Evolutionary conservation across 1,139 yeast genomes (phyloP).

Genomic region (Yamadazyma buinensis): DNA sequence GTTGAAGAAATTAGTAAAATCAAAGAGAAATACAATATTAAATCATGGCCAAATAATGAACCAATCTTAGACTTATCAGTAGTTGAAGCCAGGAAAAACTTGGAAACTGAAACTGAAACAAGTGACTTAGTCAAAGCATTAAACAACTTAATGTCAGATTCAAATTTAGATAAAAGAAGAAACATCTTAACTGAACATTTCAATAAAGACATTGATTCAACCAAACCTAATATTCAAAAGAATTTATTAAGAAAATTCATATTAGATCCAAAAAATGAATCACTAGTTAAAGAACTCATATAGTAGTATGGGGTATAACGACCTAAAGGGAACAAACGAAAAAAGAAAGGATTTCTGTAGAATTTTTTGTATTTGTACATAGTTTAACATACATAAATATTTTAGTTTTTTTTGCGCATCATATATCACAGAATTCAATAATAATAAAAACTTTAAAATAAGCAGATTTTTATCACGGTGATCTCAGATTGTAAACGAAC

Average conservation of each 20-base stretch:
- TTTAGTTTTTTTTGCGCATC: too few species aligned
- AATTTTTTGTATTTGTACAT: too few species aligned
- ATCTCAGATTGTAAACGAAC: too few species aligned
- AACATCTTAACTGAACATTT: conserved; percentile 24
- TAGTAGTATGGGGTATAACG: too few species aligned
- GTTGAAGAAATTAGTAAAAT: conserved; percentile 45
- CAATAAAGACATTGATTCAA: conserved; percentile 20
- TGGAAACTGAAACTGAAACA: conserved; percentile 27
- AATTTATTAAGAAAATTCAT: conserved; percentile 41
- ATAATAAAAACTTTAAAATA: too few species aligned
- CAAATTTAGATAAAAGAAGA: conserved; percentile 21
- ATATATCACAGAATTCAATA: too few species aligned
- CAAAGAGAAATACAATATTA: conserved; percentile 50
- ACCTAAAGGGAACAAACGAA: too few species aligned
- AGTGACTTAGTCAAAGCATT: conserved; percentile 33
- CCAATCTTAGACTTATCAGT: conserved; percentile 34
- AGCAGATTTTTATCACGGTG: too few species aligned
- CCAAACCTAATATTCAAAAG: conserved; percentile 30
- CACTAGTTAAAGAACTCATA: conserved; percentile 23
- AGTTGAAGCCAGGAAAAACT: conserved; percentile 20
- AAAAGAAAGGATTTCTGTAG: too few species aligned
- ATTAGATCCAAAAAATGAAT: conserved; percentile 33
- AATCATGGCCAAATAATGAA: conserved; percentile 55
- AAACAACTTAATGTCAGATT: conserved; percentile 29
- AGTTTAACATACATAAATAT: too few species aligned